Percentiles rank a stretch among this genome's conserved stretches.
phyloP scores from a whole-genome alignment of 73 alveolate species.

The Paramecium biaurelia region DNA sequence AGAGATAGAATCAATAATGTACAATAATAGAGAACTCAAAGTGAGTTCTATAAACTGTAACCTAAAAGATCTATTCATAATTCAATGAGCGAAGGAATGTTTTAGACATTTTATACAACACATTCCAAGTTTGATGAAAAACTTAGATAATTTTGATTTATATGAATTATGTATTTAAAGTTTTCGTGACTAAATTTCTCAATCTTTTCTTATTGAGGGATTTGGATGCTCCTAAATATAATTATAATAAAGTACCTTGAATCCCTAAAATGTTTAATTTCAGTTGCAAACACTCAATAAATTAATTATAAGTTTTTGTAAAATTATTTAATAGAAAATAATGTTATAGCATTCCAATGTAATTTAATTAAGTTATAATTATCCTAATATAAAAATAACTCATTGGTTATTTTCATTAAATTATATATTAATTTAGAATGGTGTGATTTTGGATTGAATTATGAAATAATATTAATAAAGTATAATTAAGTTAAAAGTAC shows the following conservation, averaged over 20 bases:
- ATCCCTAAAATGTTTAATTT: background rate
- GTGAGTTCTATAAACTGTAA: background rate
- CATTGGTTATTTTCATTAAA: too few species aligned
- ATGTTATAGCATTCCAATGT: too few species aligned
- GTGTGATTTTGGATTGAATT: background rate
- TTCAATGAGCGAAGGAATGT: background rate
- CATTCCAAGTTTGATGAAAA: constrained; percentile 49
- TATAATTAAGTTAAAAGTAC: background rate
- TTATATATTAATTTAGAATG: too few species aligned
- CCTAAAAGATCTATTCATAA: background rate
- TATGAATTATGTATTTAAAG: constrained; percentile 45
- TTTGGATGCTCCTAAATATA: background rate
- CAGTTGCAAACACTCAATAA: too few species aligned
- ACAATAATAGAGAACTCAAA: background rate
- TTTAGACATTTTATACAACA: constrained; percentile 34
- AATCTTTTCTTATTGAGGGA: constrained; percentile 1
- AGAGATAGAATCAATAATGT: constrained; percentile 25
- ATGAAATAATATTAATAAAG: background rate
- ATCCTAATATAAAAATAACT: too few species aligned
- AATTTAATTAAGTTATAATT: too few species aligned
- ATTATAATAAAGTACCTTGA: background rate
- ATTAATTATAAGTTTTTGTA: background rate
- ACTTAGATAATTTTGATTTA: constrained; percentile 44
- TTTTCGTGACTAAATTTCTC: constrained; percentile 39
- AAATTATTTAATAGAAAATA: too few species aligned